phyloP scores from a whole-genome alignment of 2,329 filamentous ascomycete genomes.

The Colletotrichum costaricense region DNA sequence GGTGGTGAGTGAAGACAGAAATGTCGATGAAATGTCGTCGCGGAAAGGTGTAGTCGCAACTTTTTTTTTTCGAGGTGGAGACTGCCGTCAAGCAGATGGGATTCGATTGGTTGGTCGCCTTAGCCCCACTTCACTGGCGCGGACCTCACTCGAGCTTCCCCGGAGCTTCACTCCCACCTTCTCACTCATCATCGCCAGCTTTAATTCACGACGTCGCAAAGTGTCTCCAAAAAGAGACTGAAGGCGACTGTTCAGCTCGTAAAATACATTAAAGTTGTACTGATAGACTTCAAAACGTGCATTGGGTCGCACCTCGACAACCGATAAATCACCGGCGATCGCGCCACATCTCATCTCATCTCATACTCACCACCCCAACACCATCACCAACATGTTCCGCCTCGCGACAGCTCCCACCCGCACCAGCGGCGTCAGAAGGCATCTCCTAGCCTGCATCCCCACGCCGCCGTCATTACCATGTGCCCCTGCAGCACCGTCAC shows the following conservation, averaged over 20 bases:
- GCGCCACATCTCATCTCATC: background rate
- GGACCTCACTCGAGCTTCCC: constrained; percentile 6
- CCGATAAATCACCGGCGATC: background rate
- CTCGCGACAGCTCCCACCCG: background rate
- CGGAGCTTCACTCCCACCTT: constrained; percentile 1
- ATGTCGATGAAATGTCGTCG: background rate
- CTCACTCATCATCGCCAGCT: background rate
- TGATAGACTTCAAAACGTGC: too few relatives aligned
- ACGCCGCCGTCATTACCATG: background rate
- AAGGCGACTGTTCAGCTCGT: background rate
- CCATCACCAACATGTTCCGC: constrained; percentile 13
- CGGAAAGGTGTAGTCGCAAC: constrained; percentile 15
- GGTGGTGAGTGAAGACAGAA: background rate
- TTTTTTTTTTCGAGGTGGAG: constrained; percentile 33
- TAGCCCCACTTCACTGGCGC: constrained; percentile 31
- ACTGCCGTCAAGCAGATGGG: background rate
- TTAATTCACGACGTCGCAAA: background rate
- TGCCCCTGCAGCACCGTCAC: background rate
- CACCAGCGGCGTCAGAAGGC: background rate
- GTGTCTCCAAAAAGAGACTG: background rate
- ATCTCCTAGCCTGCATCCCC: background rate
- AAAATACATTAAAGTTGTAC: too few relatives aligned
- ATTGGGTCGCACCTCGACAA: background rate
- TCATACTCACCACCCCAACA: background rate
- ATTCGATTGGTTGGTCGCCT: constrained; percentile 24